Conservation (phyloP, 2,329 filamentous ascomycete genomes). For the Diaporthe amygdali region DNA sequence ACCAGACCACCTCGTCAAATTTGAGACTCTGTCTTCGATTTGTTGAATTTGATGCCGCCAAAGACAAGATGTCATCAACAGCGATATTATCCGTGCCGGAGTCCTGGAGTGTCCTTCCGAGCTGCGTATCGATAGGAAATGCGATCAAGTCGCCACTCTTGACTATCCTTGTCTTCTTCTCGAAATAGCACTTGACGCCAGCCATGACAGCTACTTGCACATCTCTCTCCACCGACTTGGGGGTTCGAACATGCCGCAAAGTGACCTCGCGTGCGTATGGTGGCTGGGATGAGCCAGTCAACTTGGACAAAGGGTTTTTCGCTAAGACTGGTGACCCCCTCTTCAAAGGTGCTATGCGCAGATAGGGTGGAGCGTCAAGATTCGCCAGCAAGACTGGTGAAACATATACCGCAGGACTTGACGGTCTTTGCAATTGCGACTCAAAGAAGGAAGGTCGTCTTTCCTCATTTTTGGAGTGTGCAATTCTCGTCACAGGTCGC, state of each 20-base stretch:
- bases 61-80: constrained; percentile 72
- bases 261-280: constrained; percentile 78
- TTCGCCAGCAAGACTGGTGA: constrained; percentile 90
- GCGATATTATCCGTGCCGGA: constrained; percentile 56
- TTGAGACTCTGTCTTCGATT: constrained; percentile 37
- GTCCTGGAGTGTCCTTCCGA: constrained; percentile 84
- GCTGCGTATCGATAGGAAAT: constrained; percentile 83
- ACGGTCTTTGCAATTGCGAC: constrained; percentile 67
- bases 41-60: constrained; percentile 47
- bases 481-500: constrained; percentile 65
- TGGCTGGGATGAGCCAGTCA: constrained; percentile 59
- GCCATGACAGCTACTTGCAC: constrained; percentile 87
- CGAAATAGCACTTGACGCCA: constrained; percentile 87
- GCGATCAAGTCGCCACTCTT: constrained; percentile 88
- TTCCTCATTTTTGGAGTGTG: constrained; percentile 55
- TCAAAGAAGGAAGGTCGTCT: constrained; percentile 68
- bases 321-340: constrained; percentile 49
- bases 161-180: constrained; percentile 79
- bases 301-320: constrained; percentile 60
- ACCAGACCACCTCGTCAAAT: constrained; percentile 81
- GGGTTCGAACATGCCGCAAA: constrained; percentile 86
- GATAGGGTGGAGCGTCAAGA: constrained; percentile 76
- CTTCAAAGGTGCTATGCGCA: constrained; percentile 77
- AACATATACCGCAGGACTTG: constrained; percentile 70
- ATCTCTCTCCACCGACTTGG: constrained; percentile 82